These are phyloP conservation scores for Penicillium sclerotiorum DNA, from an alignment of 2,329 filamentous ascomycete species.

Conservation along the genomic window DNA sequence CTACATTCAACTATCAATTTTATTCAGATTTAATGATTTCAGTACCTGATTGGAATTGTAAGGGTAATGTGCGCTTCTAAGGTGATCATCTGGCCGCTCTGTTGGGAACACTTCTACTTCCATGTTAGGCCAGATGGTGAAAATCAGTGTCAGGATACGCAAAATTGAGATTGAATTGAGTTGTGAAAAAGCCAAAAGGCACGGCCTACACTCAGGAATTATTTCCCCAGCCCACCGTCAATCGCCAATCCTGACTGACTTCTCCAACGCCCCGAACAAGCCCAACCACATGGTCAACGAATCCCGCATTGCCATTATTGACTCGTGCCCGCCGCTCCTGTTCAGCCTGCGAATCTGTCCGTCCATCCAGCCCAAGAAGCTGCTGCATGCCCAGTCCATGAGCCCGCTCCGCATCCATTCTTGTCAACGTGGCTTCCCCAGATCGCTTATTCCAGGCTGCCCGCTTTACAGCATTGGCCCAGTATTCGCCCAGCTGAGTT, in stretches of 20 bases:
- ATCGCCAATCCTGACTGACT: slow-evolving; percentile 26
- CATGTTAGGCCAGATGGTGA: not conserved
- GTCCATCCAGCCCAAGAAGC: slow-evolving; percentile 10
- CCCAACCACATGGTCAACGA: slow-evolving; percentile 29
- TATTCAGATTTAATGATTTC: no score
- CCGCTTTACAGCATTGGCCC: slow-evolving; percentile 39
- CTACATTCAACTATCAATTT: no score
- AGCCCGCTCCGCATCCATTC: slow-evolving; percentile 24
- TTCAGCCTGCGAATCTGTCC: slow-evolving; percentile 21
- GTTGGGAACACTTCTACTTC: no score
- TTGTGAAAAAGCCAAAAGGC: no score
- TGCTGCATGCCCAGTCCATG: slow-evolving; percentile 21
- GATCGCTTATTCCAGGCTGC: slow-evolving; percentile 35
- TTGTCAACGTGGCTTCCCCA: slow-evolving; percentile 17
- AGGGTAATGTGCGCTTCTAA: no score
- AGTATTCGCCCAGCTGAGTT: slow-evolving; percentile 31
- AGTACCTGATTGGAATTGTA: no score
- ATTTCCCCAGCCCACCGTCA: slow-evolving; percentile 29
- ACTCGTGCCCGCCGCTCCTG: slow-evolving; percentile 24
- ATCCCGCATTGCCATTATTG: slow-evolving; percentile 26
- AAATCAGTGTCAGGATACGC: not conserved
- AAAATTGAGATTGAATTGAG: not conserved
- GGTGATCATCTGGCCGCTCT: no score
- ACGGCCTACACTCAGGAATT: slow-evolving; percentile 19
- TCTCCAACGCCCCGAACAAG: slow-evolving; percentile 29